Evolutionary conservation across 306 rosid genomes (phyloP), one percentile per base, ranked within the genome.

Genomic region (Quercus glauca): DNA sequence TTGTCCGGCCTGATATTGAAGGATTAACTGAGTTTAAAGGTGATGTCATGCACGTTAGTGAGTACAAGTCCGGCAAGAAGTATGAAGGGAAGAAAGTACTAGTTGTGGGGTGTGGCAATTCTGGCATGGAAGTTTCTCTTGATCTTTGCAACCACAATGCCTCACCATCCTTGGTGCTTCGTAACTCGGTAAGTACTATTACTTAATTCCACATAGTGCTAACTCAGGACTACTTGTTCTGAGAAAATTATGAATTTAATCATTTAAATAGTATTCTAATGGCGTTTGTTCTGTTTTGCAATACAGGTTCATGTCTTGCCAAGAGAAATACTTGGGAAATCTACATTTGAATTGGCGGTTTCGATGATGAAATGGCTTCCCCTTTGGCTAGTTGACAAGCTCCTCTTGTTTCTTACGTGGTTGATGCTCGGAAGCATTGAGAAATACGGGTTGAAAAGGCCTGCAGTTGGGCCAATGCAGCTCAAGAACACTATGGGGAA

Each of bases 81-180:
- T 95, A 78, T 83, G 82, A 75, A 45, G 96, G 99, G 52, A 88
- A 95, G 94, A 92, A 91, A 70, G 97, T 95, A 0, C 88, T 95
- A 0, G 98, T 95, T 37, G 97, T 95, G 28, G 99, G 99, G 4
- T 90, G 97, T 69, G 99, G 99, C 0, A 95, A 95, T 67, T 95
- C 99, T 6, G 99, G 99, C 49, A 95, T 95, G 99, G 99, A 95
- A 56, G 81, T 95, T 45, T 91, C 99, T 0, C 96, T 95, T 25
- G 99, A 95, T 73, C 97, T 95, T 49, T 90, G 88, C 83, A 91
- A 91, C 84, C 86, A 95, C 84, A 85, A 87, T 86, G 98, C 99
- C 21, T 85, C 82, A 2, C 98, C 99, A 2, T 87, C 91, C 13
- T 77, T 95, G 75, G 99, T 95, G 79, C 87, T 88, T 81, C 94